Conservation (phyloP, 345 rosid genomes). For the Noccaea caerulescens region DNA sequence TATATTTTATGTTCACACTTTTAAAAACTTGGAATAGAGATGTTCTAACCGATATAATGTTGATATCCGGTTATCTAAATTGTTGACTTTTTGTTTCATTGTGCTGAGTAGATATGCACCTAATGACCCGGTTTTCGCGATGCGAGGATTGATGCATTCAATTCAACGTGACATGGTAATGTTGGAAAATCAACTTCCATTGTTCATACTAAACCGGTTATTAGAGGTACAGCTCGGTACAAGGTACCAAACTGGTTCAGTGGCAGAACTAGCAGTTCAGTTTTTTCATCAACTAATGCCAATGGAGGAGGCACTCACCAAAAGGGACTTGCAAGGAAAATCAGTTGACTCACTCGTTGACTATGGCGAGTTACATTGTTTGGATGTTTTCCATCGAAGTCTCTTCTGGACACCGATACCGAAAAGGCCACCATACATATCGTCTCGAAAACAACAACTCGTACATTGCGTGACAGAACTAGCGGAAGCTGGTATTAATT, state of each 20-base stretch:
- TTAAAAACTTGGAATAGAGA: too few relatives aligned
- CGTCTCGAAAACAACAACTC: too few relatives aligned
- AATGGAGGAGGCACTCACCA: constrained; percentile 63
- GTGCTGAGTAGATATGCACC: constrained; percentile 46
- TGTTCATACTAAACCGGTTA: constrained; percentile 68
- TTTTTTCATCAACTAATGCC: constrained; percentile 85
- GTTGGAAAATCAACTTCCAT: constrained; percentile 83
- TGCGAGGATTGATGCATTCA: constrained; percentile 81
- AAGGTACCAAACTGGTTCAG: constrained; percentile 61
- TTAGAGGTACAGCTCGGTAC: constrained; percentile 62
- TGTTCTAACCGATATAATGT: not conserved
- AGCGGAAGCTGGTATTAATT: too few relatives aligned
- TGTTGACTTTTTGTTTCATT: not conserved
- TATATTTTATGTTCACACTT: too few relatives aligned
- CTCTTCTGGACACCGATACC: constrained; percentile 53
- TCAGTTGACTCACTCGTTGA: constrained; percentile 59
- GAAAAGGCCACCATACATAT: too few relatives aligned
- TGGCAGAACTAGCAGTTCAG: constrained; percentile 57
- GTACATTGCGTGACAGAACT: too few relatives aligned
- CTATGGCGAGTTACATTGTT: constrained; percentile 69
- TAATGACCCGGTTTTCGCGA: constrained; percentile 77
- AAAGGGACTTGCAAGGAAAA: constrained; percentile 49
- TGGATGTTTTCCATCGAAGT: constrained; percentile 71
- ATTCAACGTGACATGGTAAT: constrained; percentile 86
- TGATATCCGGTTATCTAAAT: not conserved